Evolutionary conservation across 2,329 filamentous ascomycete genomes (phyloP).

Genomic region (Cladophialophora exuberans): DNA sequence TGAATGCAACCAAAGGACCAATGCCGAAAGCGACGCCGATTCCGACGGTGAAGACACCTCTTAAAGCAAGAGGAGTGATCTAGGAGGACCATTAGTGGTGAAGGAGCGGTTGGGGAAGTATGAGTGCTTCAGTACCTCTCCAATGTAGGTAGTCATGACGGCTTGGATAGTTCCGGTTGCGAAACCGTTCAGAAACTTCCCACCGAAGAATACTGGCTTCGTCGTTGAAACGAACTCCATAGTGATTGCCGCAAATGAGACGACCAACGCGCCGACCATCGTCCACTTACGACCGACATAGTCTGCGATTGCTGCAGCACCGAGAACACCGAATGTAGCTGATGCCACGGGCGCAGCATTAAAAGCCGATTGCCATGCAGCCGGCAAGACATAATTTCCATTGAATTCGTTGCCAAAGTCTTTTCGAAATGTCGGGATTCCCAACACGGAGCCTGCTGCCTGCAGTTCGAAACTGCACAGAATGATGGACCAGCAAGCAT

Average conservation of each 20-base stretch:
- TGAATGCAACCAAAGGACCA: constrained; percentile 44
- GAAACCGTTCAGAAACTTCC: constrained; percentile 51
- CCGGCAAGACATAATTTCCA: constrained; percentile 48
- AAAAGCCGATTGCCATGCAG: constrained; percentile 55
- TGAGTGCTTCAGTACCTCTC: too few species aligned
- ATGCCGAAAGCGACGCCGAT: constrained; percentile 47
- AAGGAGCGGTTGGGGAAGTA: too few species aligned
- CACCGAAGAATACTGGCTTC: constrained; percentile 48
- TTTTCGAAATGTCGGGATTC: constrained; percentile 58
- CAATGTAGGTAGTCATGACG: constrained; percentile 44
- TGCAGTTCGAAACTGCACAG: constrained; percentile 59
- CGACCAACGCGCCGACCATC: constrained; percentile 26
- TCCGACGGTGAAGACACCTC: constrained; percentile 52
- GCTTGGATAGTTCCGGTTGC: constrained; percentile 53
- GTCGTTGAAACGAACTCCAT: constrained; percentile 39
- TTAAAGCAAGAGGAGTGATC: constrained; percentile 50
- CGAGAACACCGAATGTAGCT: constrained; percentile 11
- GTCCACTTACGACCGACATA: constrained; percentile 43
- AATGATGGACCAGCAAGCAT: constrained; percentile 17
- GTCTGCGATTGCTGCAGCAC: constrained; percentile 42
- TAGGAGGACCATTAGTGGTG: not conserved
- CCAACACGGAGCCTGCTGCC: constrained; percentile 64
- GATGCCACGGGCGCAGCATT: constrained; percentile 35
- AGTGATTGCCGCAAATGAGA: constrained; percentile 37
- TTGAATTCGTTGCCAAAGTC: constrained; percentile 58